A percentile compares a stretch with the other conserved stretches of the same genome.
These are phyloP conservation scores for Lavandula angustifolia DNA, from an alignment of 257 asterid species.

Conservation along the genomic window DNA sequence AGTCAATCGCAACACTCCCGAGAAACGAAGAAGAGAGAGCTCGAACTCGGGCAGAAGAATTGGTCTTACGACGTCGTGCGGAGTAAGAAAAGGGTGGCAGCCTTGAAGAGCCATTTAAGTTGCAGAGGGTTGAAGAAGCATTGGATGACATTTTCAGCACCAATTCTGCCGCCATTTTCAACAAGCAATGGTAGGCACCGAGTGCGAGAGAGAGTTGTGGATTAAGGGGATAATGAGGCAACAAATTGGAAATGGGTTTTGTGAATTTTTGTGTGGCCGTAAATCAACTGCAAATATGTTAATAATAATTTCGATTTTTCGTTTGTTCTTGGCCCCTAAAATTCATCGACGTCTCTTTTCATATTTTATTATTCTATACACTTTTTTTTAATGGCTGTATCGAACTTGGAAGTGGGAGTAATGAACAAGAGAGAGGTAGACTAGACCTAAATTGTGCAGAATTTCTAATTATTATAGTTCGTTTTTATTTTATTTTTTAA, in stretches of 20 bases:
- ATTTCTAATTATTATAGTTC: too few relatives aligned
- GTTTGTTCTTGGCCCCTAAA: constrained; percentile 23
- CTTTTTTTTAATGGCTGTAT: too few relatives aligned
- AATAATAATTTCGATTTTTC: constrained; percentile 21
- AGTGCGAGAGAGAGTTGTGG: not conserved
- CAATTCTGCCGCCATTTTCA: too few relatives aligned
- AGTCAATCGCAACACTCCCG: constrained; percentile 46
- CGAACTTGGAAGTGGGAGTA: too few relatives aligned
- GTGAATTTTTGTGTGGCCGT: constrained; percentile 34
- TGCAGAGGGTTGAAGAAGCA: constrained; percentile 67
- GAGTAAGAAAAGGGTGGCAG: constrained; percentile 45
- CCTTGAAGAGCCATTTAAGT: constrained; percentile 63
- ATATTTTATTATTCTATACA: not conserved
- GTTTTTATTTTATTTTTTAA: too few relatives aligned
- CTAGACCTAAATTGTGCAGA: too few relatives aligned
- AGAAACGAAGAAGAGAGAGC: constrained; percentile 62
- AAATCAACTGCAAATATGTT: constrained; percentile 22
- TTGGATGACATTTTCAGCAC: constrained; percentile 60
- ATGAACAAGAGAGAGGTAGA: too few relatives aligned
- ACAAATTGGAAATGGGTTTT: constrained; percentile 26
- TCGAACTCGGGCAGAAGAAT: constrained; percentile 37
- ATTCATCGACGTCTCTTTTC: constrained; percentile 13
- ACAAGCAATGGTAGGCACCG: constrained; percentile 6
- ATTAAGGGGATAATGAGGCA: constrained; percentile 26
- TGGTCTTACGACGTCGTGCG: constrained; percentile 45